Evolutionary conservation across 441 rosid species (phyloP), one percentile per base, ranked within the genome.

Genomic region (Bruguiera hainesii): DNA sequence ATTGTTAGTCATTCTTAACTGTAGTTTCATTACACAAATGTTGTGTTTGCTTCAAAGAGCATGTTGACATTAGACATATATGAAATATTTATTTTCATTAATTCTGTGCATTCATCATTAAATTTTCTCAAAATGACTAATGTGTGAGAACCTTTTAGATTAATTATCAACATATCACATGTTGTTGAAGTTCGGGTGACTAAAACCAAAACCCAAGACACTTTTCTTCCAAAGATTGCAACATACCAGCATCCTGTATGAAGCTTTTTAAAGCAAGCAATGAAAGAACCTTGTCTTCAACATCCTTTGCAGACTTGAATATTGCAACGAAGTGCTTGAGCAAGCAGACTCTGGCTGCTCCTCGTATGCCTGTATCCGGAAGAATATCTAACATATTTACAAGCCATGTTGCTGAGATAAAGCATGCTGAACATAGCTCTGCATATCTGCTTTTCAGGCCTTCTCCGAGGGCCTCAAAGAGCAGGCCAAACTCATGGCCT

Each of bases 401-500:
- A 1, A 89, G 96, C 96, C 96, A 89, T 37, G 84, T 68, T 61
- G 96, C 87, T 9, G 92, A 77, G 51, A 79, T 69, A 29, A 89
- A 81, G 73, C 90, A 83, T 1, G 83, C 81, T 21, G 91, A 80
- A 66, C 53, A 57, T 33, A 87, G 51, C 70, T 82, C 84, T 57
- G 80, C 70, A 49, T 69, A 6, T 75, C 65, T 75, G 80, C 87
- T 85, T 72, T 75, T 80, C 56, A 87, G 52, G 61, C 96, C 87
- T 73, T 89, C 96, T 61, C 84, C 86, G 64, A 89, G 69, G 63
- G 87, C 90, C 85, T 89, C 92, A 73, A 89, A 87, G 61, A 89
- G 72, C 37, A 82, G 74, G 67, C 92, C 96, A 62, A 84, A 85
- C 61, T 89, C 92, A 68, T 89, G 90, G 78, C 86, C 85, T 56